These are phyloP conservation scores for Xerophyta viscosa DNA, from an alignment of 106 monocot genomes.

Conservation along the genomic window DNA sequence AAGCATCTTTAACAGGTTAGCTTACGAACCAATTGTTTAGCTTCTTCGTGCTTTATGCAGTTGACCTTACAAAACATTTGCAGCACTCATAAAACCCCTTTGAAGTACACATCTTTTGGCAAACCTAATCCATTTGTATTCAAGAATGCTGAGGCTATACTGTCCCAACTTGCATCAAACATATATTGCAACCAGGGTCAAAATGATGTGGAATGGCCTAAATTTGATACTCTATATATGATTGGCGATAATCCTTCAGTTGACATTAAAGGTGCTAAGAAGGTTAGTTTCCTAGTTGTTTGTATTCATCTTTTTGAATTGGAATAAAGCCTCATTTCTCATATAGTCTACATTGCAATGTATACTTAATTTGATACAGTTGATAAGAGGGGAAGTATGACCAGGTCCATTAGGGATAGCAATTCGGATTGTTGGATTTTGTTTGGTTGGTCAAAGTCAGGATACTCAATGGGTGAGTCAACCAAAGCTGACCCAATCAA, in stretches of 20 bases:
- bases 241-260: conserved; percentile 95
- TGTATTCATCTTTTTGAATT: not conserved
- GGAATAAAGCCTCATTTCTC: no score
- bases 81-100: conserved; percentile 46
- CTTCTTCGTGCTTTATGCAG: no score
- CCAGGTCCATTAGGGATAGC: no score
- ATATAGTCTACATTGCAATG: no score
- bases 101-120: conserved; percentile 78
- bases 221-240: conserved; percentile 76
- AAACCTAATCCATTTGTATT: conserved; percentile 91
- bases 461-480: no score
- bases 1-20: conserved; percentile 76
- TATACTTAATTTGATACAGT: no score
- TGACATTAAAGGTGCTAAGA: conserved; percentile 73
- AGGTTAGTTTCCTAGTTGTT: conserved; percentile 70
- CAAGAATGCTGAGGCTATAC: conserved; percentile 67
- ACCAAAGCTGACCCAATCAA: no score
- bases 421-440: no score
- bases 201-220: conserved; percentile 9
- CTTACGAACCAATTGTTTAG: not conserved
- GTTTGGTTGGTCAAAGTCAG: no score
- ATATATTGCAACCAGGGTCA: conserved; percentile 7
- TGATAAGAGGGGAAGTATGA: no score
- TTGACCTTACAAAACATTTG: conserved; percentile 3
- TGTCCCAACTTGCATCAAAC: conserved; percentile 34